Conservation (phyloP, 208 protist genomes). For the Herpetomonas samuelpessoai region DNA sequence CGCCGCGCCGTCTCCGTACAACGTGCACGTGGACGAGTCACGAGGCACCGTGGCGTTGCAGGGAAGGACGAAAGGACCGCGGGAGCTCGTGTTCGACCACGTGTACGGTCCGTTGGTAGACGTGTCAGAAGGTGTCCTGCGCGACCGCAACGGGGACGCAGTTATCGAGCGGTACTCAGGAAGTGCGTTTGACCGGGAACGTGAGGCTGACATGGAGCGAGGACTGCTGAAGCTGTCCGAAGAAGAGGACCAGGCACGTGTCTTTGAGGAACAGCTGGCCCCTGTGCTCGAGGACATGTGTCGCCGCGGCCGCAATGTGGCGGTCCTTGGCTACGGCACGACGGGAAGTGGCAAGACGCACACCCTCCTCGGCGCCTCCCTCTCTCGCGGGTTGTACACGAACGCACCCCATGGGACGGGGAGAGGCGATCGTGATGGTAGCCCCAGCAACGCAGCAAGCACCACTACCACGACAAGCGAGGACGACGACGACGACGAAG, state of each 20-base stretch:
- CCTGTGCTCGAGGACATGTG: slow-evolving; percentile 6
- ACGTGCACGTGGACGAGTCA: neutral
- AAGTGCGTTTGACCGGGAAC: neutral
- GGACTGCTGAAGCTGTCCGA: neutral
- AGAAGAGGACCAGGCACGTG: neutral
- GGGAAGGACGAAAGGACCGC: neutral
- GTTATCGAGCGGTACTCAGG: no score
- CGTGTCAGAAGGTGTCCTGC: neutral
- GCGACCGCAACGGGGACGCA: neutral
- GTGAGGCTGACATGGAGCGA: neutral
- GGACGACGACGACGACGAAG: neutral
- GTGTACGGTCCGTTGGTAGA: neutral
- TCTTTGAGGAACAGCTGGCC: slow-evolving; percentile 2
- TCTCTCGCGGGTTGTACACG: neutral
- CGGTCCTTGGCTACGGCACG: slow-evolving; percentile 60
- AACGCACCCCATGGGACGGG: no score
- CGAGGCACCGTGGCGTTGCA: neutral
- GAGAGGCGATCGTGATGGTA: no score
- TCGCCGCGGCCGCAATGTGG: slow-evolving; percentile 5
- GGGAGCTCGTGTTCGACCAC: neutral
- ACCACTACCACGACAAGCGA: no score
- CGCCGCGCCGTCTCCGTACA: neutral
- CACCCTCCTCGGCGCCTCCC: neutral
- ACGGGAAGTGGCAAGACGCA: slow-evolving; percentile 61
- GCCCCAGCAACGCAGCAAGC: no score